phyloP scores from a whole-genome alignment of 164 flowering plant genomes.

The Malania oleifera region DNA sequence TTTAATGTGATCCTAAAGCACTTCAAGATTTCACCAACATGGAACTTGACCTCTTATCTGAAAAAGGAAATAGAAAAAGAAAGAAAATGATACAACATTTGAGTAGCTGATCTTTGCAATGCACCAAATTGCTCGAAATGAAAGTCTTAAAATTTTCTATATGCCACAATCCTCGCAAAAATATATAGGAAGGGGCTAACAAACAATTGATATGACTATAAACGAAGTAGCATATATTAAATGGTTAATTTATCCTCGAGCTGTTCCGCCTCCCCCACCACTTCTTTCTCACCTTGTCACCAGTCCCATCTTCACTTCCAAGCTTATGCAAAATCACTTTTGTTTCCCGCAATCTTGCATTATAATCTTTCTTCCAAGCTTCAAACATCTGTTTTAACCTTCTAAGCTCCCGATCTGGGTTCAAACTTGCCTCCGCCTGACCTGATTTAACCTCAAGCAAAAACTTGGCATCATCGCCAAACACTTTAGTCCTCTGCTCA shows the following conservation, averaged over 20 bases:
- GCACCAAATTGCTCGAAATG: no score
- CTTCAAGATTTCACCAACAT: no score
- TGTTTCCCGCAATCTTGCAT: conserved; percentile 70
- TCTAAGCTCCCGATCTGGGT: conserved; percentile 78
- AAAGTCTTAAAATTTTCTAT: no score
- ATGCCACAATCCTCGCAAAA: no score
- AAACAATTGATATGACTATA: no score
- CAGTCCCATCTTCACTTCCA: conserved; percentile 51
- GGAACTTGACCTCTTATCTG: no score
- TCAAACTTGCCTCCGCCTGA: conserved; percentile 75
- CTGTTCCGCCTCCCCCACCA: conserved; percentile 97
- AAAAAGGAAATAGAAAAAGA: no score
- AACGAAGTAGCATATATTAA: no score
- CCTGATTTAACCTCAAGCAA: conserved; percentile 95
- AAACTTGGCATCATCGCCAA: conserved; percentile 94
- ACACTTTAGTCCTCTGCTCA: conserved; percentile 84
- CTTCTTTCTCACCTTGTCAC: conserved; percentile 54
- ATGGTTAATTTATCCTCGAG: conserved; percentile 38
- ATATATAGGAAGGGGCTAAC: no score
- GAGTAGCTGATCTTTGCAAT: no score
- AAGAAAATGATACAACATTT: no score
- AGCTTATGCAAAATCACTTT: conserved; percentile 75
- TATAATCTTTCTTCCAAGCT: conserved; percentile 93
- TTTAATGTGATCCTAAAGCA: no score
- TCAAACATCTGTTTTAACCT: conserved; percentile 84